These are phyloP conservation scores for Emmonsiellopsis sp. DNA, from an alignment of 2,329 filamentous ascomycete species.

Conservation along the genomic window DNA sequence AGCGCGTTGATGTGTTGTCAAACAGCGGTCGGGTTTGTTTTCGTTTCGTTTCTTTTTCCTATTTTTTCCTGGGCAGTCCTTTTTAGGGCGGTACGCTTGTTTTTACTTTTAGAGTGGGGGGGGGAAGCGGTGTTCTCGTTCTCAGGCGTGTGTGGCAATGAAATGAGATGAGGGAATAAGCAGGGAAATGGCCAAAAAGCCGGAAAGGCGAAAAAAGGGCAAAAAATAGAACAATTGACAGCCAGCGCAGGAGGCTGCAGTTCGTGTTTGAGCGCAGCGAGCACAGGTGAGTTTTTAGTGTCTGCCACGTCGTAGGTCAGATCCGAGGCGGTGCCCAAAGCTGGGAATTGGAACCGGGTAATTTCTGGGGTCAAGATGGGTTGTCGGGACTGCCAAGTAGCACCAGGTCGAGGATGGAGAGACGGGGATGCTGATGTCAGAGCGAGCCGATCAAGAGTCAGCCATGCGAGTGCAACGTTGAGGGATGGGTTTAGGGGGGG, in stretches of 20 bases:
- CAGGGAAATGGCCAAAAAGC: not conserved
- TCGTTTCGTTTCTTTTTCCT: constrained; percentile 6
- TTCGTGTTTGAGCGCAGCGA: not conserved
- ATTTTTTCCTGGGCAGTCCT: not conserved
- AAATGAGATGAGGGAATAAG: not conserved
- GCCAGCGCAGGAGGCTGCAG: not conserved
- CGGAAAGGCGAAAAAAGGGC: not conserved
- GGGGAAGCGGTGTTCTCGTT: not conserved
- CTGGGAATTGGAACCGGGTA: constrained; percentile 1
- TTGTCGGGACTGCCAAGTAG: constrained; percentile 1
- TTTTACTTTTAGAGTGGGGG: constrained; percentile 3
- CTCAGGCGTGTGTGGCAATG: not conserved
- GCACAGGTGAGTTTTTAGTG: not conserved
- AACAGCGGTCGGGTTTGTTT: constrained; percentile 4
- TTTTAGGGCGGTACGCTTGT: constrained; percentile 1
- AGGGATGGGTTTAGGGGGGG: not conserved
- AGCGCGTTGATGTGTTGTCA: constrained; percentile 12
- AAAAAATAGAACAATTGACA: not conserved
- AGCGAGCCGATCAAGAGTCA: not conserved
- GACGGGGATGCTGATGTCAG: not conserved
- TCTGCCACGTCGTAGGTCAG: constrained; percentile 11
- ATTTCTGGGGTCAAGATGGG: not conserved
- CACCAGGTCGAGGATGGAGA: not conserved
- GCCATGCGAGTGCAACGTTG: constrained; percentile 1
- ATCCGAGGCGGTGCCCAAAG: constrained; percentile 11